These are phyloP conservation scores for Lindgomyces ingoldianus DNA, from an alignment of 495 filamentous ascomycete species.

Conservation along the genomic window DNA sequence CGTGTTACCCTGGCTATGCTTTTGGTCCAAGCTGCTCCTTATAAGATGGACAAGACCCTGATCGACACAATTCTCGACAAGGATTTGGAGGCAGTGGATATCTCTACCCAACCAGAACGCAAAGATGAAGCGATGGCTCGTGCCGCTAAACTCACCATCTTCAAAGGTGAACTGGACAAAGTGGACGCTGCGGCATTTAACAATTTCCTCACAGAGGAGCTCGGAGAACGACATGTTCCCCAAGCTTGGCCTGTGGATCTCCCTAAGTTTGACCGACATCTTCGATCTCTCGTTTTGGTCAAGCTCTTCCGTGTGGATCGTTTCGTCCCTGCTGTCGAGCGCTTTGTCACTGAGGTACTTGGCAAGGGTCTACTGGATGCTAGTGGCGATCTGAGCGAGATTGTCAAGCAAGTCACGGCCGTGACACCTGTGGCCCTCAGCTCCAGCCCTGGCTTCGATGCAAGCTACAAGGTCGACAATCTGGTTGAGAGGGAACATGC, in stretches of 20 bases:
- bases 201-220: conserved; percentile 77
- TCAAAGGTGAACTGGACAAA: conserved; percentile 70
- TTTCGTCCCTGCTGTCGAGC: conserved; percentile 87
- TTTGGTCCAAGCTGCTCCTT: conserved; percentile 89
- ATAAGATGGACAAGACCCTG: conserved; percentile 85
- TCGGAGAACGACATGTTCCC: conserved; percentile 87
- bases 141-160: conserved; percentile 65
- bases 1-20: conserved; percentile 94
- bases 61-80: conserved; percentile 85
- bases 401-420: conserved; percentile 79
- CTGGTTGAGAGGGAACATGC: conserved; percentile 80
- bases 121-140: conserved; percentile 69
- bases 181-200: conserved; percentile 70
- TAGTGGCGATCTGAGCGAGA: conserved; percentile 79
- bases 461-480: conserved; percentile 96
- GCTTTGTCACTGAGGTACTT: conserved; percentile 86
- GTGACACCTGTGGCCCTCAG: conserved; percentile 86
- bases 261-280: conserved; percentile 68
- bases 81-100: conserved; percentile 70
- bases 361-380: conserved; percentile 79
- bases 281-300: conserved; percentile 81
- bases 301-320: conserved; percentile 95
- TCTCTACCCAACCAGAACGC: conserved; percentile 65
- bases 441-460: conserved; percentile 95
- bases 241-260: conserved; percentile 68